Base-by-base conservation (phyloP, 2,329 filamentous ascomycete species). In the Leptographium wingfieldii region DNA sequence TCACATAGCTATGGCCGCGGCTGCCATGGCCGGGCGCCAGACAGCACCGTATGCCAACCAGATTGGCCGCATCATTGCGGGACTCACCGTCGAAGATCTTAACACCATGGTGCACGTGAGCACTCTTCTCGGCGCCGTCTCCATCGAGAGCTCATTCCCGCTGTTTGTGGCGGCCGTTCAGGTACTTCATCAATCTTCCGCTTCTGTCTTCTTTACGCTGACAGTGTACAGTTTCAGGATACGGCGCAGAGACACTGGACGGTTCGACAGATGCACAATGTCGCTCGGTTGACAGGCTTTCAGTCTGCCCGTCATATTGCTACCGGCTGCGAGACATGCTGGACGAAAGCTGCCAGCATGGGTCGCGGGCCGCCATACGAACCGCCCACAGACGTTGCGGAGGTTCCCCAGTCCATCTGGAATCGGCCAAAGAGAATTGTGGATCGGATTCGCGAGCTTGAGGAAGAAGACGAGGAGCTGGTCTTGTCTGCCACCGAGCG, bases 81-180 rank as follows among this genome's bases (percentile, higher is more conserved):
- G 92, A 0, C 71, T 88, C 55, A 78, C 81, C 53, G 77, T 80
- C 14, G 81, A 83, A 55, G 79, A 82, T 31, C 77, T 78, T 14
- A 73, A 77, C 11, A 71, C 74, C 11, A 73, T 79, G 29, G 69
- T 74, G 2, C 80, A 83, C 40, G 80, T 96, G 1, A 92, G 85
- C 65, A 92, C 91, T 0, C 79, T 85, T 35, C 80, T 95, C 31
- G 91, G 88, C 6, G 88, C 88, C 0, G 89, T 88, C 0, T 80
- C 96, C 27, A 90, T 90, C 61, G 92, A 97, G 72, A 83, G 84
- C 66, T 85, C 84, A 4, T 87, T 96, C 67, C 84, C 86, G 5
- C 76, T 96, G 1, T 96, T 97, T 73, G 90, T 96, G 63, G 87
- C 91, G 1, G 92, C 83, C 4, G 83, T 97, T 12, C 83, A 86